phyloP scores from a whole-genome alignment of 176 grass and related monocot species.

The Lolium rigidum region DNA sequence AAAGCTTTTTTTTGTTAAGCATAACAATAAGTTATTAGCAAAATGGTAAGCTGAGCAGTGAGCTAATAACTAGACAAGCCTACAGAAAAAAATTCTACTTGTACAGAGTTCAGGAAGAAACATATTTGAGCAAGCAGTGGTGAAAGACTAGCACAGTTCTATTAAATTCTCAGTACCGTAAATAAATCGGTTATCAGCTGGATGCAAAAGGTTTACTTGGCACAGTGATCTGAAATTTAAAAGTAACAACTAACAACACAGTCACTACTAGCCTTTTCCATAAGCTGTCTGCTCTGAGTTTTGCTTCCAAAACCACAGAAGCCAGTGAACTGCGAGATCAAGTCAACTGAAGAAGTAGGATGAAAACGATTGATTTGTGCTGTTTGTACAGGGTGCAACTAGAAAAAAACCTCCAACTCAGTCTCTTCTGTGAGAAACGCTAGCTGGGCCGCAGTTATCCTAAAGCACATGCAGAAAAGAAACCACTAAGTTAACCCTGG shows the following conservation, averaged over 20 bases:
- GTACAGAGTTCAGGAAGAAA: not conserved
- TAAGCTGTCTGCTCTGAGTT: not conserved
- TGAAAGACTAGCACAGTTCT: slow-evolving; percentile 25
- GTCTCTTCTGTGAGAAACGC: not conserved
- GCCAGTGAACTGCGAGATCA: not conserved
- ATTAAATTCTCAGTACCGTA: not conserved
- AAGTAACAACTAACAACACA: not conserved
- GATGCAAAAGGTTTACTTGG: slow-evolving; percentile 18
- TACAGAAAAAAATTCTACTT: slow-evolving; percentile 9
- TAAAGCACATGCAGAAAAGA: slow-evolving; percentile 24
- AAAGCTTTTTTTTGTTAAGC: slow-evolving; percentile 75
- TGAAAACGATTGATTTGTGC: not conserved
- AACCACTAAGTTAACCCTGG: too few species aligned
- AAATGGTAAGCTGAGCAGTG: slow-evolving; percentile 9
- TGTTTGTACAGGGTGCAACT: not conserved
- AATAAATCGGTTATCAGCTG: slow-evolving; percentile 1
- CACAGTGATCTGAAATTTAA: slow-evolving; percentile 13
- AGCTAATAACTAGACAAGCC: slow-evolving; percentile 33
- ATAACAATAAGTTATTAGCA: slow-evolving; percentile 32
- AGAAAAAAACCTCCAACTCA: slow-evolving; percentile 11
- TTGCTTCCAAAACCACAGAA: slow-evolving; percentile 16
- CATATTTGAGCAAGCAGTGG: slow-evolving; percentile 9
- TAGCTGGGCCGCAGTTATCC: not conserved
- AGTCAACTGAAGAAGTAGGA: slow-evolving; percentile 5
- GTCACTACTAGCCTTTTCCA: not conserved